Evolutionary conservation across 1,284 basidiomycete genomes (phyloP), one percentile per base, ranked within the genome.

Genomic region (Fomitopsis schrenkii): DNA sequence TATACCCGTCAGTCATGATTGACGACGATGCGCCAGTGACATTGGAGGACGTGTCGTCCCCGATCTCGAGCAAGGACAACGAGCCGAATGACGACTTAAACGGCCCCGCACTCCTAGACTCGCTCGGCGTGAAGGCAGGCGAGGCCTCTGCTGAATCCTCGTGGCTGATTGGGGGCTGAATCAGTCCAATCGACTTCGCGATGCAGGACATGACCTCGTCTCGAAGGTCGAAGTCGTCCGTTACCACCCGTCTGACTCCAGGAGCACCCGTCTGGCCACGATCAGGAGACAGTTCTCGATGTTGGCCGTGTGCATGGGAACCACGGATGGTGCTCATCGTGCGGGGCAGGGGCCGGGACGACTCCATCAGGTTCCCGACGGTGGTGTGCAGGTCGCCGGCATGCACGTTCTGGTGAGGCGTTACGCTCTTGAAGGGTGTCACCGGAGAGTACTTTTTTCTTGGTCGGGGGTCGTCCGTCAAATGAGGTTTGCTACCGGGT

Each of bases 181-280:
- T 80, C 12, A 99, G 82, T 3, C 97, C 97, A 60, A 99, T 98
- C 5, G 95, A 97, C 73, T 96, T 97, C 1, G 96, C 95, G 62
- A 99, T 97, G 75, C 94, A 97, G 5, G 91, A 90, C 91, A 99
- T 95, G 38, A 99, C 95, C 65, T 94, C 94, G 66, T 95, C 93
- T 48, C 93, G 87, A 41, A 99, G 83, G 70, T 98, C 93, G 70
- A 97, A 96, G 46, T 91, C 87, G 26, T 86, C 84, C 1, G 72
- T 73, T 15, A 75, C 65, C 38, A 77, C 55, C 55, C 66, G 72
- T 1, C 71, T 67, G 10, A 65, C 59, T 58, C 64, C 64, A 22
- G 68, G 68, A 26, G 55, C 46, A 22, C 61, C 59, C 12, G 58
- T 8, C 1, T 60, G 50, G 0, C 38, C 22, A 36, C 6, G 53